phyloP scores from a whole-genome alignment of 2,329 filamentous ascomycete species.

The Seiridium unicorne region DNA sequence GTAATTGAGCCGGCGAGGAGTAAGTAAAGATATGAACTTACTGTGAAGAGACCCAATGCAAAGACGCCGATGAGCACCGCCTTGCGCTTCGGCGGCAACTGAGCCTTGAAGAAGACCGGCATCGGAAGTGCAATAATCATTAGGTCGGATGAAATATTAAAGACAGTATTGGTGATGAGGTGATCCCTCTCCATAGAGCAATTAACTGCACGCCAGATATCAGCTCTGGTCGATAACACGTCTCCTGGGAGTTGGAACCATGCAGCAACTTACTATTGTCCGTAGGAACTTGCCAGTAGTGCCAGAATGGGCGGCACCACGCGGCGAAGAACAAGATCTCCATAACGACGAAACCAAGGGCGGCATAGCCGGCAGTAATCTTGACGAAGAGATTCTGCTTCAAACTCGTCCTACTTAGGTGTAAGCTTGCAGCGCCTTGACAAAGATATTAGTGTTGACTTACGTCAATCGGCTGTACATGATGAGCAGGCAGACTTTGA shows the following conservation, averaged over 20 bases:
- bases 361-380: constrained; percentile 45
- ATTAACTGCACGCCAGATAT: constrained; percentile 37
- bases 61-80: constrained; percentile 46
- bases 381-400: constrained; percentile 47
- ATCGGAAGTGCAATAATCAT: constrained; percentile 59
- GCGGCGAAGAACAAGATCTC: constrained; percentile 48
- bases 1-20: not conserved
- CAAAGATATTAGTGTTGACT: constrained; percentile 11
- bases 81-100: constrained; percentile 51
- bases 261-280: constrained; percentile 36
- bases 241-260: no score
- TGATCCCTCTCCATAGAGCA: constrained; percentile 57
- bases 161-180: constrained; percentile 55
- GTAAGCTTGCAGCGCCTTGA: not conserved
- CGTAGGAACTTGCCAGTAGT: constrained; percentile 58
- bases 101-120: constrained; percentile 48
- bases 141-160: constrained; percentile 60
- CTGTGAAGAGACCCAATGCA: constrained; percentile 44
- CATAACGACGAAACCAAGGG: constrained; percentile 46
- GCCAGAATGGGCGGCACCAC: constrained; percentile 54
- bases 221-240: not conserved
- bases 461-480: constrained; percentile 56
- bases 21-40: constrained; percentile 23
- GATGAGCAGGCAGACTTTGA: constrained; percentile 56
- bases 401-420: constrained; percentile 37